A percentile compares a stretch with the other conserved stretches of the same genome.
phyloP scores from a whole-genome alignment of 2,329 filamentous ascomycete species.

The Sclerotinia nivalis region DNA sequence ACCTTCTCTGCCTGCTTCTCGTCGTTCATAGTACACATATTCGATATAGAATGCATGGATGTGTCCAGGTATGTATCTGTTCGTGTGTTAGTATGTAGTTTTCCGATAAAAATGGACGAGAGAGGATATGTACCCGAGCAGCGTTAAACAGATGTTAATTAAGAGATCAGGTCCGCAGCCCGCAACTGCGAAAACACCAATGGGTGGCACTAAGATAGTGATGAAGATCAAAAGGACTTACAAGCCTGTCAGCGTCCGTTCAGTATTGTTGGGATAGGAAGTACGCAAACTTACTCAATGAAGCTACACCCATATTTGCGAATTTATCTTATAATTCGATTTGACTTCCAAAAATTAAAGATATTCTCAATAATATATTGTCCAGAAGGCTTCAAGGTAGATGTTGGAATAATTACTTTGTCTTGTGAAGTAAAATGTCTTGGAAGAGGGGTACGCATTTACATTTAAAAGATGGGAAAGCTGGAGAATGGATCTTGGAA shows the following conservation, averaged over 20 bases:
- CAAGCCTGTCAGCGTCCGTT: background rate
- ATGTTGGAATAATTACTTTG: background rate
- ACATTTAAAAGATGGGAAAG: conserved; percentile 9
- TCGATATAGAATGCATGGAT: conserved; percentile 49
- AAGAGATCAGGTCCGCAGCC: conserved; percentile 47
- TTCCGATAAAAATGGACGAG: background rate
- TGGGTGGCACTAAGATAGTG: conserved; percentile 41
- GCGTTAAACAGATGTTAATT: conserved; percentile 46
- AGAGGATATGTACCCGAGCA: conserved; percentile 42
- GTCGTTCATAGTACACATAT: conserved; percentile 79
- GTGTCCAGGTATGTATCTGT: conserved; percentile 41
- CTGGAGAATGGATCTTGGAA: conserved; percentile 1
- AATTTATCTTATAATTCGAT: background rate
- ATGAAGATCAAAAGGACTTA: background rate
- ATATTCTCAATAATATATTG: background rate
- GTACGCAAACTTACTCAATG: conserved; percentile 44
- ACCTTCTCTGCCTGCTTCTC: conserved; percentile 62
- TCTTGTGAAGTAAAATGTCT: background rate
- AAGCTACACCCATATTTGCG: conserved; percentile 41
- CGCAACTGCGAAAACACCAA: conserved; percentile 45
- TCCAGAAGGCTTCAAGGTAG: background rate
- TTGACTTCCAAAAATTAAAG: background rate
- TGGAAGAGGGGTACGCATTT: background rate
- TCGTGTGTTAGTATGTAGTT: conserved; percentile 47
- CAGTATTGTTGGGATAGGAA: conserved; percentile 47